Evolutionary conservation across 2,329 filamentous ascomycete genomes (phyloP), one percentile per base, ranked within the genome.

Genomic region (Cladophialophora yegresii): DNA sequence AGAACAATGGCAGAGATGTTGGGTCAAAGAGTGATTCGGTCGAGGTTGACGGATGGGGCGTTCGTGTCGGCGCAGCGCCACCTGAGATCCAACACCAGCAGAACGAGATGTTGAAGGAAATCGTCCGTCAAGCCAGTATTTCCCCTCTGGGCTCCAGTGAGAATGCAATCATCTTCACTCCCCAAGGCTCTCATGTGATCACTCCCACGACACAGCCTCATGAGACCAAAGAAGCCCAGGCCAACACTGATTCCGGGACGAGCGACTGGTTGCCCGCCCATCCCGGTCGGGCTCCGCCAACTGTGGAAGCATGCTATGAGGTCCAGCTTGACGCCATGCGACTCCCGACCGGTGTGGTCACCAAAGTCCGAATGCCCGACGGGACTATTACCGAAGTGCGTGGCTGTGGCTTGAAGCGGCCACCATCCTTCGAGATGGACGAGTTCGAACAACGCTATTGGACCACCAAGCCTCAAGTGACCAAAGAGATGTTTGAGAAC

Each of bases 1-100:
- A 33, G 20, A 56, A 60, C 16, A 20, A 45, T 57, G 36, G 9
- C 54, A 58, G 59, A 1, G 32, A 49, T 28, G 51, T 28, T 12
- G 50, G 16, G 13, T 33, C 55, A 22, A 30, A 64, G 16, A 30
- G 12, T 55, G 58, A 50, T 23, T 55, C 54, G 12, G 32, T 61
- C 12, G 59, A 61, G 50, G 67, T 68, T 47, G 69, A 70, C 55
- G 67, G 63, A 64, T 70, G 69, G 69, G 69, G 67, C 54, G 63
- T 67, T 28, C 60, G 65, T 30, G 55, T 64, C 26, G 63, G 67
- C 45, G 28, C 54, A 30, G 59, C 65, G 20, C 69, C 69, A 26
- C 63, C 59, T 32, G 64, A 67, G 23, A 59, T 70, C 33, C 43
- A 58, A 56, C 64, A 55, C 54, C 58, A 67, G 47, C 68, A 70